Base-by-base conservation (phyloP, 208 protist species). In the Novymonas esmeraldas region DNA sequence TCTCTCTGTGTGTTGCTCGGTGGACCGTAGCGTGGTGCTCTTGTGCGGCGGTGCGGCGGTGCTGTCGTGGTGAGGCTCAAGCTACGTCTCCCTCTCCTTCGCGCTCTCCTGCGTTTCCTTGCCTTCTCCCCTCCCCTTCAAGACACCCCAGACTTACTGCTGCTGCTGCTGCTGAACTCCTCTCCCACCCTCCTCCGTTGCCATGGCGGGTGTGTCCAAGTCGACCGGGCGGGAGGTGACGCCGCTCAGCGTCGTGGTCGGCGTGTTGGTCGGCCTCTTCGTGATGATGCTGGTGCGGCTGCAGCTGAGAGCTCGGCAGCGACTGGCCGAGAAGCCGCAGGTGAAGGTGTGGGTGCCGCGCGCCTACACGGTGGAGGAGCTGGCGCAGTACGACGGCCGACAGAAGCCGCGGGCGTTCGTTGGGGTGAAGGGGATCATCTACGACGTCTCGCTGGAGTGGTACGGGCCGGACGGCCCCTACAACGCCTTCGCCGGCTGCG, bases 401-500 rank as follows among this genome's bases (percentile, higher is more conserved):
- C 72, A 55, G 55, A 85, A 78, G 45, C 90, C 90, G 34, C 59
- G 79, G 46, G 84, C 78, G 1, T 93, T 96, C 42, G 75, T 96
- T 1, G 89, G 74, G 16, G 85, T 94, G 46, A 94, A 94, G 62
- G 92, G 92, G 22, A 67, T 95, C 60, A 76, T 96, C 62, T 96
- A 96, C 82, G 92, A 90, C 56, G 88, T 69, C 18, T 81, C 84
- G 2, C 58, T 82, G 38, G 81, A 89, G 41, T 93, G 84, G 65
- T 96, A 96, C 61, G 92, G 92, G 1, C 75, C 82, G 0, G 79
- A 83, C 14, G 72, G 78, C 18, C 85, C 87, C 2, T 96, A 96
- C 84, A 91, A 87, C 61, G 87, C 85, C 45, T 96, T 96, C 75
- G 82, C 92, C 11, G 92, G 89, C 33, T 77, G 85, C 51, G 92